A percentile compares a stretch with the other conserved stretches of the same genome.
phyloP scores from a whole-genome alignment of 345 rosid species.

The Eucalyptus pauciflora region DNA sequence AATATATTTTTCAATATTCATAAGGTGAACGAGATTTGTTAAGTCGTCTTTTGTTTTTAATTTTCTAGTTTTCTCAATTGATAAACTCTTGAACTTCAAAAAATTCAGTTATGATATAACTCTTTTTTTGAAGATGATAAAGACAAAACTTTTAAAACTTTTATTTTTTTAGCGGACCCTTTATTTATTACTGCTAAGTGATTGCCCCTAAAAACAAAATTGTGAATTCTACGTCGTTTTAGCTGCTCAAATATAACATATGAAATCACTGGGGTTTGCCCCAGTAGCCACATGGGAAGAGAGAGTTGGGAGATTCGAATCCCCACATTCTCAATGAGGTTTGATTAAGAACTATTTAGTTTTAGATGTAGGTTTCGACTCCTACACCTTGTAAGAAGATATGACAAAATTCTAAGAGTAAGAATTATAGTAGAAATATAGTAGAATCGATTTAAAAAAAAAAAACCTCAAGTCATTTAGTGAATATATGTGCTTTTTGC shows the following conservation, averaged over 20 bases:
- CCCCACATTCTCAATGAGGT: rapidly evolving
- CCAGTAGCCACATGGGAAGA: rapidly evolving
- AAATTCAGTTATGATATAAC: no score
- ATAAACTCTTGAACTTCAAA: background rate
- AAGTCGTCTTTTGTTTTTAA: background rate
- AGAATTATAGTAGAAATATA: rapidly evolving
- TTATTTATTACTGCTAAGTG: background rate
- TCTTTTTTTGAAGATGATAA: background rate
- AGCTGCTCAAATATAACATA: background rate
- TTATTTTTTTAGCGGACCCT: background rate
- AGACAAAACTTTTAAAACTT: background rate
- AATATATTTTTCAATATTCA: no score
- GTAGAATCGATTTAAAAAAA: no score
- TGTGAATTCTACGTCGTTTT: background rate
- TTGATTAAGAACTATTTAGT: rapidly evolving
- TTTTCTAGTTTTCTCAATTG: background rate
- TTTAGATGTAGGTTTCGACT: rapidly evolving
- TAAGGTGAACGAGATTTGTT: background rate
- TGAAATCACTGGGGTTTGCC: no score
- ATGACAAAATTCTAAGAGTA: no score
- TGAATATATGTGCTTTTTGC: background rate
- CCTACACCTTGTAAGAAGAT: rapidly evolving
- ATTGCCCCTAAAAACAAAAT: background rate
- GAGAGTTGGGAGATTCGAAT: no score
- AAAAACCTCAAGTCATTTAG: background rate